Conservation (phyloP, 331 rosid genomes). For the Dryas integrifolia region DNA sequence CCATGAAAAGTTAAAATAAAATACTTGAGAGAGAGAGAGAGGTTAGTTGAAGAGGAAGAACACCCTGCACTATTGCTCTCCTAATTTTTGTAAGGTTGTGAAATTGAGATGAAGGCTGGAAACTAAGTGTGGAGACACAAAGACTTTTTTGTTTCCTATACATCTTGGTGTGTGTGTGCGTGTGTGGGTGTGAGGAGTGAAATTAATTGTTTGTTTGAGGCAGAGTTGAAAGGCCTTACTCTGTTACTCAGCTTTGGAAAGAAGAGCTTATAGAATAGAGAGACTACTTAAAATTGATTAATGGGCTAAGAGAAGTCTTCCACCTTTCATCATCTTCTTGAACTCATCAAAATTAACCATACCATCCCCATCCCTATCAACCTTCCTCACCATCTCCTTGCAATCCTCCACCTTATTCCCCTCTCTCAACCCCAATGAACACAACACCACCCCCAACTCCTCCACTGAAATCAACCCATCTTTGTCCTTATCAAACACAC, state of each 20-base stretch:
- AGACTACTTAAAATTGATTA: conserved; percentile 11
- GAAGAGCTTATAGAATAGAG: not conserved
- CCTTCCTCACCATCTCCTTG: conserved; percentile 71
- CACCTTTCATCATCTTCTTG: conserved; percentile 72
- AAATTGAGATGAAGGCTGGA: not conserved
- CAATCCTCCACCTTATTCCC: conserved; percentile 66
- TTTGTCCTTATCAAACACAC: conserved; percentile 69
- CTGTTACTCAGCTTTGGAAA: not conserved
- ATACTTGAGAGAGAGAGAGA: not conserved
- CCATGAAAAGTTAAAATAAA: not conserved
- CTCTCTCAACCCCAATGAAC: conserved; percentile 58
- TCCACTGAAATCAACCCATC: conserved; percentile 71
- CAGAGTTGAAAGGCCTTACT: not conserved
- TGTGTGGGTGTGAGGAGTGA: not conserved
- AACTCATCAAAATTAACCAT: conserved; percentile 84
- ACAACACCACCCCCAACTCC: conserved; percentile 59
- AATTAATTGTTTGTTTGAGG: too few species aligned
- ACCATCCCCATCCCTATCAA: conserved; percentile 92
- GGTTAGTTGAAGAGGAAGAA: conserved; percentile 5
- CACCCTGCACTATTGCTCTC: not conserved
- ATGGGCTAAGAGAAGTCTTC: conserved; percentile 24
- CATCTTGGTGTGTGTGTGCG: not conserved
- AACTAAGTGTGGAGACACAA: not conserved
- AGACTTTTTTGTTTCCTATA: conserved; percentile 5
- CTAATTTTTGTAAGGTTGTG: conserved; percentile 1